Evolutionary conservation across 176 grass and related monocot species (phyloP).

Genomic region (Cenchrus fungigraminus): DNA sequence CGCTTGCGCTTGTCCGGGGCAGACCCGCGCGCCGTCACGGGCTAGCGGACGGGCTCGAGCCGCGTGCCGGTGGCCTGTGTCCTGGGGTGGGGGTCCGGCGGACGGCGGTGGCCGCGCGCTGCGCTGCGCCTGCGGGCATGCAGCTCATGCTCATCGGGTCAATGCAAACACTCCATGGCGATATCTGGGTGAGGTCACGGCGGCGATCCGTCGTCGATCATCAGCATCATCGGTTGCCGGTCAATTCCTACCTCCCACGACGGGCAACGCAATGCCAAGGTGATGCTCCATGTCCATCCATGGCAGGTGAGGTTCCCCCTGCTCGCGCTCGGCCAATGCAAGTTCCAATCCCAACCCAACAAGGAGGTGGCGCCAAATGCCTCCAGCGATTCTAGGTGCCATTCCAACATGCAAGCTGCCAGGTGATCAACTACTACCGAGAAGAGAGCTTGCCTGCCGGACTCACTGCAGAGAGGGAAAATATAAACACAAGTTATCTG

Average conservation of each 20-base stretch:
- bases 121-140: too few species aligned
- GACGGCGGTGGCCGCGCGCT: too few species aligned
- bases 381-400: not conserved
- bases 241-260: slow-evolving; percentile 38
- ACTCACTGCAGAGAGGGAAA: not conserved
- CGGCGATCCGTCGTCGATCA: not conserved
- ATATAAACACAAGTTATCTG: not conserved
- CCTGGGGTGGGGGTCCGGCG: not conserved
- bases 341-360: not conserved
- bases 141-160: slow-evolving; percentile 29
- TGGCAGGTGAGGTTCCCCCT: too few species aligned
- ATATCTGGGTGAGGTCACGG: slow-evolving; percentile 34
- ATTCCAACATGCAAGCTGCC: slow-evolving; percentile 21
- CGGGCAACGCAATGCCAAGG: not conserved
- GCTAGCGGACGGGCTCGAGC: not conserved
- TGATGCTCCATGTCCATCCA: not conserved
- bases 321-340: not conserved
- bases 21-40: not conserved
- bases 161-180: slow-evolving; percentile 18
- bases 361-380: slow-evolving; percentile 31
- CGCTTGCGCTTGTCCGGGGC: slow-evolving; percentile 17
- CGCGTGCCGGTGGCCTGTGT: slow-evolving; percentile 8
- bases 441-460: not conserved
- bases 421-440: not conserved
- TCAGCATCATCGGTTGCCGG: not conserved